Base-by-base conservation (phyloP, 2,329 filamentous ascomycete genomes). In the Fusarium sp. region DNA sequence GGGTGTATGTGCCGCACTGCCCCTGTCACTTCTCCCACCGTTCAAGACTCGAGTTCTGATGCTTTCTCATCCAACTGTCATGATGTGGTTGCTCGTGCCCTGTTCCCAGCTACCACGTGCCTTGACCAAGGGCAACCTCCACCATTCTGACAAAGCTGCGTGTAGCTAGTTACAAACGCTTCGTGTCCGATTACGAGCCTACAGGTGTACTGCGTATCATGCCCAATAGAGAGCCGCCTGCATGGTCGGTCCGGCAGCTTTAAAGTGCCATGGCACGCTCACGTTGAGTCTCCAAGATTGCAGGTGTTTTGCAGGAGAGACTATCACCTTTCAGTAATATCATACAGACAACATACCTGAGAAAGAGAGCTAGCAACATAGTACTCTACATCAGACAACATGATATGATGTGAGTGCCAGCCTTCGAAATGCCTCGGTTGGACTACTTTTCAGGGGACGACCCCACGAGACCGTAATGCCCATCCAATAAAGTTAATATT, bases 41-140 rank as follows among this genome's bases (percentile, higher is more conserved):
- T 38, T 62, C 14, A 31, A 57, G 9, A 12, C n/a, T 29, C 33
- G 22, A 38, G 29, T 24, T 17, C 24, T 57, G 33, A 27, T 29
- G 35, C 33, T 40, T 57, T 27, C 33, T 40, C 55, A 12, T 16
- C 22, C 16, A 38, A 38, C 20, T n/a, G 22, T 27, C 22, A 29
- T 36, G 33, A 29, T 68, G 35, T 67, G 29, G 38, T 65, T 44
- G 46, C 49, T 65, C 40, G 60, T 72, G 51, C 71, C 71, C 71
- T 72, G 71, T 71, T 74, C 71, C 67, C 57, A 61, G 67, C 49
- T 62, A 74, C 71, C 71, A 73, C 71, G 71, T 73, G 71, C 53
- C 17, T 65, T 55, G 24, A 22, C 57, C 46, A 35, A 38, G 44
- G 31, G 22, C 44, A 56, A 36, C 64, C 46, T 55, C 49, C 27